Evolutionary conservation across 495 filamentous ascomycete genomes (phyloP).

Genomic region (Extremus antarcticus): DNA sequence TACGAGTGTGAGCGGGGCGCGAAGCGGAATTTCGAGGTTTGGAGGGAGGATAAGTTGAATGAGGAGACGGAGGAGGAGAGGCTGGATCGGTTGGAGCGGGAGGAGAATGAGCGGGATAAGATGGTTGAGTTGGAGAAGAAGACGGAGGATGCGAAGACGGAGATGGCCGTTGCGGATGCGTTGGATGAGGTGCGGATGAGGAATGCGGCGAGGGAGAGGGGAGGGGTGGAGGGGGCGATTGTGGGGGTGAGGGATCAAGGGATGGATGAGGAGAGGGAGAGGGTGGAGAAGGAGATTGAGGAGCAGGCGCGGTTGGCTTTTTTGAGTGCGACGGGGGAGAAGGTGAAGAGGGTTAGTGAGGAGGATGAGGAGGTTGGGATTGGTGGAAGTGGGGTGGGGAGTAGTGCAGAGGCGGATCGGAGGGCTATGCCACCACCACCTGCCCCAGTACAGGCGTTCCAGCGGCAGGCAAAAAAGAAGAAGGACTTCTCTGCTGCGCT

Average conservation of each 20-base stretch:
- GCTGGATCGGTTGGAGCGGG: slow-evolving; percentile 70
- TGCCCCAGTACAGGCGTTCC: slow-evolving; percentile 52
- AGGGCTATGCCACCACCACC: slow-evolving; percentile 32
- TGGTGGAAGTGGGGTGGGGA: slow-evolving; percentile 9
- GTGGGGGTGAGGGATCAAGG: slow-evolving; percentile 35
- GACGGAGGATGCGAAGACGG: slow-evolving; percentile 83
- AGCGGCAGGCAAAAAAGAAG: slow-evolving; percentile 71
- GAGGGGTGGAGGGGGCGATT: slow-evolving; percentile 47
- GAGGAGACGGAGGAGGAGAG: slow-evolving; percentile 80
- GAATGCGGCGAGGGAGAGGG: slow-evolving; percentile 76
- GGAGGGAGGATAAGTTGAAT: slow-evolving; percentile 50
- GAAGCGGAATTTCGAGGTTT: slow-evolving; percentile 86
- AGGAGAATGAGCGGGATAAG: slow-evolving; percentile 54
- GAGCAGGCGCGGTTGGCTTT: slow-evolving; percentile 76
- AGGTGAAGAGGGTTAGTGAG: slow-evolving; percentile 37
- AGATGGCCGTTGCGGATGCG: slow-evolving; percentile 95
- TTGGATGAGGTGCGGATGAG: slow-evolving; percentile 87
- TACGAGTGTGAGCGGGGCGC: slow-evolving; percentile 81
- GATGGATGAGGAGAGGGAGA: slow-evolving; percentile 45
- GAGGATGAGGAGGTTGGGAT: slow-evolving; percentile 34
- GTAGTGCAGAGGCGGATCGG: slow-evolving; percentile 16
- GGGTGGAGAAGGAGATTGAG: slow-evolving; percentile 72
- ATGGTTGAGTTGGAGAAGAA: slow-evolving; percentile 76
- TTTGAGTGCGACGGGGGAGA: slow-evolving; percentile 47
- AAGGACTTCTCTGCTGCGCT: slow-evolving; percentile 59